These are phyloP conservation scores for Pythium utonaiense DNA, from an alignment of 352 stramenopile species.

Conservation along the genomic window DNA sequence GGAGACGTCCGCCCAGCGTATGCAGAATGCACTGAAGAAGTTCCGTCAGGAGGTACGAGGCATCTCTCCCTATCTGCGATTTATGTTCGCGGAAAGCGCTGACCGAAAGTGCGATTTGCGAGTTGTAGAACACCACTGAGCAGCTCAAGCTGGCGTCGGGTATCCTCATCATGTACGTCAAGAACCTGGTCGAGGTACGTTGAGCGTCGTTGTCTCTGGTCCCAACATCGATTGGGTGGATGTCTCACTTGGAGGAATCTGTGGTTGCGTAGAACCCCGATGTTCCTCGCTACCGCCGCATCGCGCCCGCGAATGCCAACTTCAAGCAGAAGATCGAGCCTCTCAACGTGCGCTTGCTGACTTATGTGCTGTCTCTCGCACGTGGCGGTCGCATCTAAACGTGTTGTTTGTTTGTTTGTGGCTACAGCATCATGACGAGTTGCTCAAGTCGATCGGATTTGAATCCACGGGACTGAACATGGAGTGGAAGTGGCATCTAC, in stretches of 20 bases:
- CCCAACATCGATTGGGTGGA: too few species aligned
- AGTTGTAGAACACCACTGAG: slow-evolving; percentile 58
- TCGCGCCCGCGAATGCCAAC: slow-evolving; percentile 72
- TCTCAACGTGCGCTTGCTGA: slow-evolving; percentile 53
- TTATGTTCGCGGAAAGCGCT: too few species aligned
- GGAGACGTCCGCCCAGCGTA: slow-evolving; percentile 18
- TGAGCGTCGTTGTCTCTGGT: not conserved
- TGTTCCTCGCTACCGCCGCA: slow-evolving; percentile 76
- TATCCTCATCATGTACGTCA: slow-evolving; percentile 85
- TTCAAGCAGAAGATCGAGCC: slow-evolving; percentile 86
- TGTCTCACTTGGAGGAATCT: too few species aligned
- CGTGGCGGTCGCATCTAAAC: too few species aligned
- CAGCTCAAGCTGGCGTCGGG: slow-evolving; percentile 61
- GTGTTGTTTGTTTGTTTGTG: not conserved
- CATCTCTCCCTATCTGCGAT: too few species aligned
- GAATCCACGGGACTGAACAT: slow-evolving; percentile 70
- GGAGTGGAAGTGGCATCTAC: slow-evolving; percentile 81
- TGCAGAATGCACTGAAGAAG: slow-evolving; percentile 20
- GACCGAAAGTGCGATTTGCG: too few species aligned
- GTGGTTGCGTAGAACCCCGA: slow-evolving; percentile 52
- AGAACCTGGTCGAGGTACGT: slow-evolving; percentile 77
- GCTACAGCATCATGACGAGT: slow-evolving; percentile 63
- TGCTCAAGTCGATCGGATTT: slow-evolving; percentile 78
- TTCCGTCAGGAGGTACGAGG: slow-evolving; percentile 23
- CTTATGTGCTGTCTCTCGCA: too few species aligned